Conservation (phyloP, 202 grass and related monocot genomes). For the Elaeis oleifera region DNA sequence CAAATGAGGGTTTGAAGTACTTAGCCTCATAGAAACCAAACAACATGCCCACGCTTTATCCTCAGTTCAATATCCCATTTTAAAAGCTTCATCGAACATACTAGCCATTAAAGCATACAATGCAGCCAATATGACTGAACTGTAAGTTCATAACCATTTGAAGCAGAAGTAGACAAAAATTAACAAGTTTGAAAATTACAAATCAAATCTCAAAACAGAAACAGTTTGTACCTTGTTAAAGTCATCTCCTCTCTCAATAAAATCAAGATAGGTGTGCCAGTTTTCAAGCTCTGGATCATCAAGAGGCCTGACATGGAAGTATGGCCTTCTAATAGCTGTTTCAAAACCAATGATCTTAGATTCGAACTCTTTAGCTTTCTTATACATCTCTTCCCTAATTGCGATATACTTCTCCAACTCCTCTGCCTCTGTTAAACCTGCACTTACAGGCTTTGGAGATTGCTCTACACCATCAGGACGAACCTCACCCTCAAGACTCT, state of each 20-base stretch:
- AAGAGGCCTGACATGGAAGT: conserved; percentile 97
- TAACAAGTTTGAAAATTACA: conserved; percentile 31
- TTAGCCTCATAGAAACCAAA: conserved; percentile 99
- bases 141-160: conserved; percentile 69
- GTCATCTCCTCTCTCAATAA: conserved; percentile 87
- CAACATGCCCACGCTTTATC: conserved; percentile 88
- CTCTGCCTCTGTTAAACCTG: conserved; percentile 54
- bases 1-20: conserved; percentile 99
- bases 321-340: conserved; percentile 96
- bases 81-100: conserved; percentile 87
- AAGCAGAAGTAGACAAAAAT: conserved; percentile 41
- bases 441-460: conserved; percentile 40
- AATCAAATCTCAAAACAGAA: conserved; percentile 18
- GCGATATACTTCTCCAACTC: conserved; percentile 69
- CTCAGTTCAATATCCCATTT: conserved; percentile 96
- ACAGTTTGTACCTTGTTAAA: conserved; percentile 77
- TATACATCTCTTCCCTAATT: conserved; percentile 93
- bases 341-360: conserved; percentile 89
- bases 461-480: conserved; percentile 45
- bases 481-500: conserved; percentile 38
- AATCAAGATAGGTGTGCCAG: conserved; percentile 96
- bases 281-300: conserved; percentile 98
- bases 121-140: conserved; percentile 92
- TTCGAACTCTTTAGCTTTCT: conserved; percentile 95
- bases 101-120: conserved; percentile 83